Evolutionary conservation across 1,139 yeast genomes (phyloP).

Genomic region (Hyphopichia pseudoburtonii): DNA sequence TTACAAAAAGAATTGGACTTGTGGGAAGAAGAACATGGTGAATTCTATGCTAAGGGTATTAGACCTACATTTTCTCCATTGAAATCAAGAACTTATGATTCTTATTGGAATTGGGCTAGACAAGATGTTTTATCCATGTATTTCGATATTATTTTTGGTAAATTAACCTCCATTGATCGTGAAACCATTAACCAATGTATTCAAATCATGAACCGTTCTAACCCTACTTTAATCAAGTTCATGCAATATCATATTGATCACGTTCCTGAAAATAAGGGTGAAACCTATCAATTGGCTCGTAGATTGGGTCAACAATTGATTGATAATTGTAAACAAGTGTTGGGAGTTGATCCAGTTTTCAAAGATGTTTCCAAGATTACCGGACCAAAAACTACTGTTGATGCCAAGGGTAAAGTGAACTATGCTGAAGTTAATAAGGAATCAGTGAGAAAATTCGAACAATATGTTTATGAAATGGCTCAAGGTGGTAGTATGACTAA

Average conservation of each 20-base stretch:
- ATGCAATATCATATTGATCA: constrained; percentile 97
- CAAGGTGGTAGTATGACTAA: constrained; percentile 86
- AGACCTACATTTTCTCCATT: constrained; percentile 85
- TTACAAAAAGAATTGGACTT: constrained; percentile 89
- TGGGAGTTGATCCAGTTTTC: constrained; percentile 82
- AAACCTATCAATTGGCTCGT: constrained; percentile 83
- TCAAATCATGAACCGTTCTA: constrained; percentile 95
- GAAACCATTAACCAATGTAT: constrained; percentile 96
- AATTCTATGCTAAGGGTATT: constrained; percentile 88
- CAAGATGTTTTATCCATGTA: constrained; percentile 94
- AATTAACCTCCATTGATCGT: constrained; percentile 84
- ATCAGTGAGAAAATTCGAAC: constrained; percentile 90
- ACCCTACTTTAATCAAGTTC: constrained; percentile 88
- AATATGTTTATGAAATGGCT: constrained; percentile 95
- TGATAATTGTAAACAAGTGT: constrained; percentile 90
- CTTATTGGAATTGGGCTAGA: constrained; percentile 99
- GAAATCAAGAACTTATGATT: constrained; percentile 94
- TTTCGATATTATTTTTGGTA: constrained; percentile 93
- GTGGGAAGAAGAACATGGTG: constrained; percentile 95
- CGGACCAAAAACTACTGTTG: constrained; percentile 89
- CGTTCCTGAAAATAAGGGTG: constrained; percentile 87
- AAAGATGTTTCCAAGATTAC: constrained; percentile 94
- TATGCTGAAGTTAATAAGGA: constrained; percentile 88
- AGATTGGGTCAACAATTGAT: constrained; percentile 89
- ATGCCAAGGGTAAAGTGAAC: constrained; percentile 80